Percentiles rank a stretch among this genome's conserved stretches.
These are phyloP conservation scores for Silene uniflora DNA, from an alignment of 148 eudicot genomes.

Conservation along the genomic window DNA sequence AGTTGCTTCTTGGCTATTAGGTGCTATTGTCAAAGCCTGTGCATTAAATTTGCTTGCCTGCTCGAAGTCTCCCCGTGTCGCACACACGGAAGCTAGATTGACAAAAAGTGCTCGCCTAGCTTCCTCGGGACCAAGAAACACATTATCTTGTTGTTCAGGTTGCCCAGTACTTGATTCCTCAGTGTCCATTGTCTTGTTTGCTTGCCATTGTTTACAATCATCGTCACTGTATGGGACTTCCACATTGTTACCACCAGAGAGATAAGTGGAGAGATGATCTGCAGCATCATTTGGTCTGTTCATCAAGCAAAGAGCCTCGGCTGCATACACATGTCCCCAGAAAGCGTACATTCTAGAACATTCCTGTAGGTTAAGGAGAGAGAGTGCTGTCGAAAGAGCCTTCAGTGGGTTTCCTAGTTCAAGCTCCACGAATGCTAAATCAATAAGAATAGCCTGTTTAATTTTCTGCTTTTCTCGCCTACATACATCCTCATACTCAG, in stretches of 20 bases:
- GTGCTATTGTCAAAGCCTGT: constrained; percentile 48
- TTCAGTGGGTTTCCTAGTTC: constrained; percentile 62
- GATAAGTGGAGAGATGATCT: constrained; percentile 54
- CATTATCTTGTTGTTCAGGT: constrained; percentile 31
- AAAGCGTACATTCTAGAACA: constrained; percentile 62
- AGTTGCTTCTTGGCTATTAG: constrained; percentile 59
- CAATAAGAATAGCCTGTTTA: constrained; percentile 71
- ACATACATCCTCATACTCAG: constrained; percentile 56
- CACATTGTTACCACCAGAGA: constrained; percentile 40
- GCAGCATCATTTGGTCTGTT: constrained; percentile 84
- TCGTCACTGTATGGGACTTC: constrained; percentile 68
- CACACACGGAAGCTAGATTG: constrained; percentile 57
- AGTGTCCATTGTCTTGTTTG: constrained; percentile 44
- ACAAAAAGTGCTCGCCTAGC: constrained; percentile 68
- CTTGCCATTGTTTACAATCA: constrained; percentile 61
- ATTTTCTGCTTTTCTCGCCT: constrained; percentile 60
- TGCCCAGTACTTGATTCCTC: constrained; percentile 49
- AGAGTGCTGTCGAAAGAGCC: constrained; percentile 60
- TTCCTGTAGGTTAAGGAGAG: constrained; percentile 56
- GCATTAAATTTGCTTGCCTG: constrained; percentile 47
- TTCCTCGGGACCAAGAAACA: constrained; percentile 61
- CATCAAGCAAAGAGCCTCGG: constrained; percentile 83
- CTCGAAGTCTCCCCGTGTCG: constrained; percentile 62
- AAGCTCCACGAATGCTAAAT: constrained; percentile 78
- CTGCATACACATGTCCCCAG: constrained; percentile 68